Evolutionary conservation across 805 yeast genomes (phyloP).

Genomic region (Wickerhamomyces hampshirensis): DNA sequence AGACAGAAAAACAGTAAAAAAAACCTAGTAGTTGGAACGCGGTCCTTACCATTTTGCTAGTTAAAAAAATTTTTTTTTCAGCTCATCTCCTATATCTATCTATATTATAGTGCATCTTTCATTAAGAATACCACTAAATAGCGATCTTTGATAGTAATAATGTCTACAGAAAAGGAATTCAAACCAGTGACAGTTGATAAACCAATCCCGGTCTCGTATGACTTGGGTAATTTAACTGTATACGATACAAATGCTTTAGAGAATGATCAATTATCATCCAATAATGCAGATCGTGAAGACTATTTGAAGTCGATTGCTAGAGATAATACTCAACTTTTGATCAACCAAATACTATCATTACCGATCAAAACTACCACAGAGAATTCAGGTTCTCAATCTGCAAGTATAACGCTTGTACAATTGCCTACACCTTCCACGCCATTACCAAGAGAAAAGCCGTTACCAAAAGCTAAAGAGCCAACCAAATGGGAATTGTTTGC

Average conservation of each 20-base stretch:
- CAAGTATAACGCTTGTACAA: conserved; percentile 76
- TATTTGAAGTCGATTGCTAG: conserved; percentile 66
- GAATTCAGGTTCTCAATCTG: conserved; percentile 51
- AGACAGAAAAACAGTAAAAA: too few species aligned
- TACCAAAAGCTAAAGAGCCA: conserved; percentile 87
- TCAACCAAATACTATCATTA: conserved; percentile 84
- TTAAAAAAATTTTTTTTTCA: conserved; percentile 6
- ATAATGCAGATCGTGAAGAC: conserved; percentile 56
- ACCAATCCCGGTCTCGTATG: conserved; percentile 83
- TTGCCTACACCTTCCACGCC: conserved; percentile 80
- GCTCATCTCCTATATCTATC: neutral
- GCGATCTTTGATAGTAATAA: too few species aligned
- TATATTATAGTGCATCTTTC: too few species aligned
- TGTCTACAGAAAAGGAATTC: neutral
- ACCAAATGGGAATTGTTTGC: conserved; percentile 98
- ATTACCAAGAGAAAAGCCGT: conserved; percentile 90
- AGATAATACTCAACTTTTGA: conserved; percentile 87
- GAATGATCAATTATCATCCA: conserved; percentile 43
- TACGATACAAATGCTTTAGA: conserved; percentile 89
- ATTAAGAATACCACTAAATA: neutral
- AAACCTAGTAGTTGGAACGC: neutral
- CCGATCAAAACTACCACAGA: conserved; percentile 89
- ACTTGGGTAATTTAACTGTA: conserved; percentile 85
- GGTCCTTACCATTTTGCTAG: neutral
- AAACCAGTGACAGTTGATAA: conserved; percentile 87